These are phyloP conservation scores for sweet orange (Citrus sinensis) DNA, from an alignment of 345 rosid species.

Conservation along the genomic window DNA sequence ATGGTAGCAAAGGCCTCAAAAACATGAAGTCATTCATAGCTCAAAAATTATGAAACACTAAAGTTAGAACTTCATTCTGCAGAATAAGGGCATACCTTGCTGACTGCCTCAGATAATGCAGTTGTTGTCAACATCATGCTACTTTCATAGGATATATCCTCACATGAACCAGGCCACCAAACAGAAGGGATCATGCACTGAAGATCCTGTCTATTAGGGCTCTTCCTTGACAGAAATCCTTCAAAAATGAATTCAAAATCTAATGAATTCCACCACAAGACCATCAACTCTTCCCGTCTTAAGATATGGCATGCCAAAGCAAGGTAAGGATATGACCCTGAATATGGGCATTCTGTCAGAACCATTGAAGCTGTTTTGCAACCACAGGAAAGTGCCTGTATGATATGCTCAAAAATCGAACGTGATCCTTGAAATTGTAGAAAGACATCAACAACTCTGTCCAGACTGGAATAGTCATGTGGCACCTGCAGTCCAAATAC, in stretches of 20 bases:
- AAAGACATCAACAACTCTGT: constrained; percentile 63
- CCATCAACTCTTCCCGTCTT: constrained; percentile 71
- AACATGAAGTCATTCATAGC: background rate
- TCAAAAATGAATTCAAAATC: constrained; percentile 80
- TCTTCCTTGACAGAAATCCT: constrained; percentile 76
- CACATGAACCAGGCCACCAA: constrained; percentile 99
- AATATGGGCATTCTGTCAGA: constrained; percentile 82
- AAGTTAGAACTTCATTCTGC: background rate
- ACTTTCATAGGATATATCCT: constrained; percentile 67
- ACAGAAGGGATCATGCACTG: constrained; percentile 84
- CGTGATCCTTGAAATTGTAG: constrained; percentile 58
- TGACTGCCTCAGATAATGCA: constrained; percentile 72
- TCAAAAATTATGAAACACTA: background rate
- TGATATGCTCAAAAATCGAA: constrained; percentile 53
- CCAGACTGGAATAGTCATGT: constrained; percentile 67
- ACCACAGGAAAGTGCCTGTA: constrained; percentile 70
- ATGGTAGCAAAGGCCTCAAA: background rate
- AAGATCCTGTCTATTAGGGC: constrained; percentile 79
- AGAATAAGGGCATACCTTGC: constrained; percentile 50
- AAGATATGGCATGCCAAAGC: constrained; percentile 83
- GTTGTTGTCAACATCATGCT: constrained; percentile 78
- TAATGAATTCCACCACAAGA: constrained; percentile 75
- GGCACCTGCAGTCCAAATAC: constrained; percentile 66
- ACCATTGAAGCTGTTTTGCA: constrained; percentile 69
- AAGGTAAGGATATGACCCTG: constrained; percentile 89